phyloP scores from a whole-genome alignment of 2,329 filamentous ascomycete genomes.

The Penicillium capsulatum region DNA sequence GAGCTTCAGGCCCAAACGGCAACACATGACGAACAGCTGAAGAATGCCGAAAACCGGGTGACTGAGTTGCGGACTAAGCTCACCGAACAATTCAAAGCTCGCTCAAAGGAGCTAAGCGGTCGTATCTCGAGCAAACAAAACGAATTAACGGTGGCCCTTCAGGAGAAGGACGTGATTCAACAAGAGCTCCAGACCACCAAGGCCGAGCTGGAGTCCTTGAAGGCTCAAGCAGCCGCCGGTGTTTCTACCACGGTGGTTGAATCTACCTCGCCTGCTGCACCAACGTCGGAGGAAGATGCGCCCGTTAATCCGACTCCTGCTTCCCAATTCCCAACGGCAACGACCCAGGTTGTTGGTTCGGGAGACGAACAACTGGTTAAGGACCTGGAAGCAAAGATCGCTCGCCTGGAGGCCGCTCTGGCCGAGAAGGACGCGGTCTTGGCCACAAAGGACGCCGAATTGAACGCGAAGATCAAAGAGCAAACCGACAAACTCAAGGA shows the following conservation, averaged over 20 bases:
- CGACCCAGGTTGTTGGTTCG: conserved; percentile 21
- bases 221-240: conserved; percentile 46
- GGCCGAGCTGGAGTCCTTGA: conserved; percentile 51
- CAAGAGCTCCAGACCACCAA: conserved; percentile 61
- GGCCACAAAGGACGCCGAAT: conserved; percentile 49
- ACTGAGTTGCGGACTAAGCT: conserved; percentile 48
- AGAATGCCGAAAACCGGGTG: conserved; percentile 46
- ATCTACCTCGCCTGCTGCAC: conserved; percentile 4
- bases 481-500: conserved; percentile 59
- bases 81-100: conserved; percentile 52
- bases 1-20: conserved; percentile 56
- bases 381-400: conserved; percentile 59
- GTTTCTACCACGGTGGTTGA: background rate
- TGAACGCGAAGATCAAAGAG: conserved; percentile 48
- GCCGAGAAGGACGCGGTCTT: conserved; percentile 45
- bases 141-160: conserved; percentile 46
- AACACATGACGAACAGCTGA: conserved; percentile 46
- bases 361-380: conserved; percentile 56
- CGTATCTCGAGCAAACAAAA: conserved; percentile 54
- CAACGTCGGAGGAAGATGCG: conserved; percentile 44
- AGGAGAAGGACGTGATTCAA: conserved; percentile 67
- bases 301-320: conserved; percentile 30
- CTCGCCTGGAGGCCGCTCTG: conserved; percentile 49
- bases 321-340: conserved; percentile 29
- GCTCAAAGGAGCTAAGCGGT: conserved; percentile 60